Evolutionary conservation across 805 yeast species (phyloP), one percentile per base, ranked within the genome.

Genomic region (Yamadazyma kitorensis): DNA sequence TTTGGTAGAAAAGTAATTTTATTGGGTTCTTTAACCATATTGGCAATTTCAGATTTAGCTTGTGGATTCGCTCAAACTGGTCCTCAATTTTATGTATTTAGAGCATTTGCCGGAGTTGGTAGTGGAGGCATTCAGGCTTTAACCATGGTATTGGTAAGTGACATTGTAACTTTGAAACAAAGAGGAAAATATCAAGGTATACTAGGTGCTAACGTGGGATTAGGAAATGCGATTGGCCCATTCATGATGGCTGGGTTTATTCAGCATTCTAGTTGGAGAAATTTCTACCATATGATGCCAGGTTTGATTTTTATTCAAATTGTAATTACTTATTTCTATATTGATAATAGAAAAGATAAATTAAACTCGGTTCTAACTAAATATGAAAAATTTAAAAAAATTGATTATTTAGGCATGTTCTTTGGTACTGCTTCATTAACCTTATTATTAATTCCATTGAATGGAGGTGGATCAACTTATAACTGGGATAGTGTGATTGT

Each of bases 401-500:
- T 77, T 27, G 86, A 80, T 52, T 73, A 68, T 42, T 43, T 57
- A 6, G 86, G 86, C 0, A 64, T 75, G 27, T 42, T 72, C 18
- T 54, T 73, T 10, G 57, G 75, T 22, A 59, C 79, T 4, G 62
- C 74, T 2, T 70, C 74, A 0, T 60, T 69, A 17, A 71, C 76
- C 0, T 51, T 78, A 3, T 46, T 79, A 11, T 59, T 78, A 30
- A 62, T 79, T n/a, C 80, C 82, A 2, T 51, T 78, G 14, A 68
- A 71, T 42, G 80, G 81, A 12, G 87, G 86, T 22, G 86, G 86
- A 2, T 59, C 72, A 6, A 59, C 71, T 8, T 78, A 68, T 48
- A 52, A 61, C 0, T 82, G 88, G 88, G 45, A 67, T 44, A 71
- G 66, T 34, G 36, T 60, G 0, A 29, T 63, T 7, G 63, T 63